Evolutionary conservation across 768 basidiomycete genomes (phyloP), one percentile per base, ranked within the genome.

Genomic region (Nevesoporus exiguus): DNA sequence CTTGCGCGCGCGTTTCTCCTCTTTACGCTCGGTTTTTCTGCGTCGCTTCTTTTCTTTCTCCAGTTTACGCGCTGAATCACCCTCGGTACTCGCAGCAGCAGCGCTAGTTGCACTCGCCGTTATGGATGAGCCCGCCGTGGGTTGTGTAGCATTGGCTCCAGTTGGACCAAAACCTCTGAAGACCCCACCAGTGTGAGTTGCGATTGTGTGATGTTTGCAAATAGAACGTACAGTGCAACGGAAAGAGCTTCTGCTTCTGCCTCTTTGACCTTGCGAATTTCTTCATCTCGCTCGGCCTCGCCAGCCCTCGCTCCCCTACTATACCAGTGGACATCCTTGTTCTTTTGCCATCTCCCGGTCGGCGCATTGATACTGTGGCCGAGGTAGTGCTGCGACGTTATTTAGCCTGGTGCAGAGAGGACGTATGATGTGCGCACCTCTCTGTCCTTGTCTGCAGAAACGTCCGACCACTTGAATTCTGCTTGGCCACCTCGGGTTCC

Each of bases 251-350:
- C 93, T 22, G 88, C 90, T 67, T 98, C 95, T 15, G 86, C 79
- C 64, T 93, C 88, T 69, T 97, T 96, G 58, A 97, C 68, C 63
- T 79, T 82, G 52, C 81, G 74, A 30, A 97, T 86, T 74, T 98
- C 95, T 56, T 87, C 92, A 0, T 49, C 62, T 51, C 81, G 76
- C 57, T 83, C 82, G 11, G 68, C 68, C 14, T 81, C 81, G 3
- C 61, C 61, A 14, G 63, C 58, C 2, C 66, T 63, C 31, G 56
- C 25, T 5, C 93, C 91, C 27, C 94, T 84, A 62, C 76, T 82
- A 67, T 96, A 98, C 95, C 95, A 98, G 64, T 96, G 94, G 15
- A 98, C 74, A 64, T 98, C 95, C 69, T 95, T 93, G 75, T 93
- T 93, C 74, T 95, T 95, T 73, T 97, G 95, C 95, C 95, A 98